Percentiles rank a stretch among this genome's conserved stretches.
Conservation (phyloP, 2,329 filamentous ascomycete genomes). For the Sporothrix protearum region DNA sequence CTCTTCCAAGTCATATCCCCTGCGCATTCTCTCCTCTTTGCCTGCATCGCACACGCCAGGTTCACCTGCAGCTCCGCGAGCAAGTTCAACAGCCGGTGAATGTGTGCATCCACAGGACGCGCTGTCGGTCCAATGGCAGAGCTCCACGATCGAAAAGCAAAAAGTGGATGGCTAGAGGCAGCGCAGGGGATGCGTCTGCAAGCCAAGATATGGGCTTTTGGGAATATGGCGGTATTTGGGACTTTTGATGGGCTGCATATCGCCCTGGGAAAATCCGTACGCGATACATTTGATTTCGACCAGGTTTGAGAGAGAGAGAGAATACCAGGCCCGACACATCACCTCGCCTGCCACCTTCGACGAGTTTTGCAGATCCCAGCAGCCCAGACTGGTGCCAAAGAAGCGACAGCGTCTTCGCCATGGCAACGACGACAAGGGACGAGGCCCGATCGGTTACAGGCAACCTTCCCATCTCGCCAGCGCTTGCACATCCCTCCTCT, state of each 20-base stretch:
- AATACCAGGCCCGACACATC: constrained; percentile 9
- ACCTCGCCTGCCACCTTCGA: not conserved
- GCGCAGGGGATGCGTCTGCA: not conserved
- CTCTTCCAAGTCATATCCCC: not conserved
- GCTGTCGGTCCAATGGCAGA: constrained; percentile 23
- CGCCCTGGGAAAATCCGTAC: not conserved
- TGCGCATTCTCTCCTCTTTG: not conserved
- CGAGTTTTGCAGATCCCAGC: constrained; percentile 7
- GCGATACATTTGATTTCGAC: not conserved
- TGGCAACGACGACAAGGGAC: constrained; percentile 6
- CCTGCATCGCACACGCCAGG: not conserved
- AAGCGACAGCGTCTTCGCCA: constrained; percentile 8
- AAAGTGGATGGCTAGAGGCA: not conserved
- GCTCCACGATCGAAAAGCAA: constrained; percentile 24
- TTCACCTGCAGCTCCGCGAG: constrained; percentile 4
- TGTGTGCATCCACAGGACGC: constrained; percentile 9
- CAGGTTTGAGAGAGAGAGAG: not conserved
- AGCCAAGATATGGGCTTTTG: constrained; percentile 6
- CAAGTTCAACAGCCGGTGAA: not conserved
- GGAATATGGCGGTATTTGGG: not conserved
- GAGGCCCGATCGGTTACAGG: not conserved
- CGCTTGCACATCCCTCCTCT: not conserved
- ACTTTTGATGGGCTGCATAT: not conserved
- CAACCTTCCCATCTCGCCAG: not conserved
- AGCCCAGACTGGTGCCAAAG: not conserved